Conservation (phyloP, 129 eudicot species). For the Artemisia tridentata region DNA sequence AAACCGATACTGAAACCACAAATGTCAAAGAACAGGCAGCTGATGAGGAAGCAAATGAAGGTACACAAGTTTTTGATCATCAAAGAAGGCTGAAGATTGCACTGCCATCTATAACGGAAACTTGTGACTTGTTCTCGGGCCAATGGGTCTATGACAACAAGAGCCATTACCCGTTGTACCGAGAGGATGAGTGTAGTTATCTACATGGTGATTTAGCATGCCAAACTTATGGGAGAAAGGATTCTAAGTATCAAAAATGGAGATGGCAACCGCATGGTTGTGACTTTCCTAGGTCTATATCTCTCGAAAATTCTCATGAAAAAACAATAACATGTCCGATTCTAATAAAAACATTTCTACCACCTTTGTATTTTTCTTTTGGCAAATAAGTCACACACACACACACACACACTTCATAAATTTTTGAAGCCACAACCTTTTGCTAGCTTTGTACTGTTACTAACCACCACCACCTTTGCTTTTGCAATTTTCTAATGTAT, state of each 20-base stretch:
- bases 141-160: slow-evolving; percentile 39
- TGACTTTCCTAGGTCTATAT: slow-evolving; percentile 34
- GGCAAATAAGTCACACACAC: background rate
- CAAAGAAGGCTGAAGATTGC: slow-evolving; percentile 28
- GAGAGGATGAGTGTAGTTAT: slow-evolving; percentile 25
- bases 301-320: slow-evolving; percentile 5
- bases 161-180: slow-evolving; percentile 41
- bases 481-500: slow-evolving; percentile 10
- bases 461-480: slow-evolving; percentile 1
- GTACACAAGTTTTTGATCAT: slow-evolving; percentile 19
- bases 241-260: slow-evolving; percentile 40
- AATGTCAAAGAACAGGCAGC: no score
- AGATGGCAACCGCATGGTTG: slow-evolving; percentile 52
- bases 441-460: background rate
- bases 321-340: background rate
- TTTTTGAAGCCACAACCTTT: background rate
- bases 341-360: background rate
- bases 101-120: slow-evolving; percentile 18
- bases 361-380: background rate
- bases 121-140: slow-evolving; percentile 39
- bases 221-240: slow-evolving; percentile 43
- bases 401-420: no score
- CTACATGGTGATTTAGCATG: slow-evolving; percentile 38
- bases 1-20: no score
- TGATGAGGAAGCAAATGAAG: background rate